Base-by-base conservation (phyloP, 495 filamentous ascomycete species). In the Aspergillus egyptiacus region DNA sequence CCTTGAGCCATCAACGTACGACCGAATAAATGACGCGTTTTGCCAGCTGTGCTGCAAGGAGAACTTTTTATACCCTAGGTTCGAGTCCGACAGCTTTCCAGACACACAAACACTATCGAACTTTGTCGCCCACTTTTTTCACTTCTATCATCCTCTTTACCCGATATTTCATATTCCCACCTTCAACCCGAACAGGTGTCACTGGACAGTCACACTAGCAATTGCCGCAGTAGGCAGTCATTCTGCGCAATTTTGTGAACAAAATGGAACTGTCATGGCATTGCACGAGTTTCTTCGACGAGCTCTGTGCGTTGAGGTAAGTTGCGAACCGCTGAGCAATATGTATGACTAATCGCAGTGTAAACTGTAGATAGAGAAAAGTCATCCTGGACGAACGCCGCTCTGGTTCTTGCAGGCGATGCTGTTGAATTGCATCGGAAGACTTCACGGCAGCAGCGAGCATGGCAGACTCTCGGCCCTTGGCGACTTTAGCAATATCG, bases 221-320 rank as follows among this genome's bases (percentile, higher is more conserved):
- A 46, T 77, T 36, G 56, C 71, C 8, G 63, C 74, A 35, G 66
- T 77, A 41, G 75, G 75, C 2, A 69, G 64, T 41, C 70, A 75
- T 46, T 63, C 57, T 50, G 56, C 58, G 36, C 53, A 55, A 5
- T 40, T 55, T 6, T 31, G 58, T n/a, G 58, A 66, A 15, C 42
- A 55, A 42, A 56, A 65, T 15, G 53, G 63, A 8, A 66, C 56
- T 36, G 51, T 59, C 27, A 36, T 54, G 20, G 63, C 69, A 33
- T 63, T 75, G 24, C 64, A 75, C 47, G 73, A 77, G 46, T 63
- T 77, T 42, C 57, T 72, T 35, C 69, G 70, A 18, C 60, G 70
- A 23, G 69, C 64, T 18, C 62, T 74, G 20, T 47, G 53, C 20
- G 46, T 65, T 39, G 63, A 74, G 60, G 68, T 70, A 62, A 55